Evolutionary conservation across 129 eudicot genomes (phyloP), one percentile per base, ranked within the genome.

Genomic region (Centrapalus pauciflorus): DNA sequence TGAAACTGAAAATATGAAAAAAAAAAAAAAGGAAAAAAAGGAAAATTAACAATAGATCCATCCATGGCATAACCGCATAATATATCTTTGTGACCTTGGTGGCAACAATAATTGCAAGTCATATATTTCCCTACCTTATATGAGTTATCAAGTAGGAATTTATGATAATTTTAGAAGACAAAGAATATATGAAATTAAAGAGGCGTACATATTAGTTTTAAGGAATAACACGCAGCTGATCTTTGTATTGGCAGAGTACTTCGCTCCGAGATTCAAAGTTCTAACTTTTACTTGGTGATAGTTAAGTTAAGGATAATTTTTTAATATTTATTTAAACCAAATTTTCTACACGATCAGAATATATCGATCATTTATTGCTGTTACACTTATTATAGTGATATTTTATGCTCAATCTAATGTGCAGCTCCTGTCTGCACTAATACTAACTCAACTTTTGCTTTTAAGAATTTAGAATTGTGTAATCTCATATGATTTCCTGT

Each of bases 401-500:
- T 24, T 13, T 64, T 64, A 43, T 23, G 56, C 38, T 2, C 38
- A 4, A n/a, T n/a, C n/a, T n/a, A n/a, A n/a, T n/a, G n/a, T n/a
- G n/a, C n/a, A n/a, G n/a, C n/a, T n/a, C n/a, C n/a, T n/a, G n/a
- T n/a, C n/a, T n/a, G n/a, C 57, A 12, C 14, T 43, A 28, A 57
- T 70, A 17, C 16, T 2, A 4, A 35, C 23, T 35, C 23, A 34
- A 24, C 35, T 11, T 13, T 20, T 2, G 37, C 26, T 7, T 52
- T 16, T 0, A 26, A 19, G 43, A 35, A n/a, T 27, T 33, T 33
- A 17, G 59, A 61, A 37, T 11, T 76, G 35, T 73, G 1, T 51
- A 16, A 21, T 34, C 55, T 57, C 17, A 64, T 55, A 43, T 58
- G 65, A 45, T 58, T 33, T 23, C 21, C 19, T 64, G 24, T 66